Evolutionary conservation across 1,284 basidiomycete genomes (phyloP).

Genomic region (Fomes fomentarius): DNA sequence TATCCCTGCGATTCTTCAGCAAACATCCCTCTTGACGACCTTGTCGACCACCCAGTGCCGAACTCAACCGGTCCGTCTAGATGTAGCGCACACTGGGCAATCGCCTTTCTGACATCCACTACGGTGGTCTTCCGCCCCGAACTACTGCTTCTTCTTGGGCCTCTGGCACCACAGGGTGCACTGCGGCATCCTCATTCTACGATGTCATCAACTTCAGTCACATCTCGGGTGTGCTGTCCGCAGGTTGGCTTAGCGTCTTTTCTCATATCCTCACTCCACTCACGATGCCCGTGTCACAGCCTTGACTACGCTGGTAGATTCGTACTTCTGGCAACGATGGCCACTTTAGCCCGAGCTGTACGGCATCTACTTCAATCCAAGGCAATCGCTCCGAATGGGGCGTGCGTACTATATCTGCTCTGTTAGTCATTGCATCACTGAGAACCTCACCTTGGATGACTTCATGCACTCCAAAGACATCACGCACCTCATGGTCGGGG

Average conservation of each 20-base stretch:
- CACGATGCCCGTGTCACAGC: slow-evolving; percentile 41
- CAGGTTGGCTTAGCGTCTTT: slow-evolving; percentile 49
- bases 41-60: slow-evolving; percentile 54
- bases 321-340: slow-evolving; percentile 80
- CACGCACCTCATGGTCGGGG: slow-evolving; percentile 67
- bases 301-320: slow-evolving; percentile 73
- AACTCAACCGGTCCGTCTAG: slow-evolving; percentile 44
- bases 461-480: slow-evolving; percentile 44
- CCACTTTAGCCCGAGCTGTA: slow-evolving; percentile 89
- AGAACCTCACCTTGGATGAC: slow-evolving; percentile 51
- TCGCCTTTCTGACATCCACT: slow-evolving; percentile 65
- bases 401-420: too few relatives aligned
- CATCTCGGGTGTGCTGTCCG: slow-evolving; percentile 53
- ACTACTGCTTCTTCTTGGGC: slow-evolving; percentile 67
- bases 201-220: slow-evolving; percentile 58
- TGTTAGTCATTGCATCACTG: too few relatives aligned
- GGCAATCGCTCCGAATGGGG: slow-evolving; percentile 94
- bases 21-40: slow-evolving; percentile 61
- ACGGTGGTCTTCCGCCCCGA: slow-evolving; percentile 85
- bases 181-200: slow-evolving; percentile 44
- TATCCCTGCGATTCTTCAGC: slow-evolving; percentile 47
- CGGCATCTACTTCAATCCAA: slow-evolving; percentile 85
- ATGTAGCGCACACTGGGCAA: slow-evolving; percentile 39
- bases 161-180: slow-evolving; percentile 64
- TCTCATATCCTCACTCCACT: not conserved